phyloP scores from a whole-genome alignment of 768 basidiomycete genomes.

The Scleroderma bovista region DNA sequence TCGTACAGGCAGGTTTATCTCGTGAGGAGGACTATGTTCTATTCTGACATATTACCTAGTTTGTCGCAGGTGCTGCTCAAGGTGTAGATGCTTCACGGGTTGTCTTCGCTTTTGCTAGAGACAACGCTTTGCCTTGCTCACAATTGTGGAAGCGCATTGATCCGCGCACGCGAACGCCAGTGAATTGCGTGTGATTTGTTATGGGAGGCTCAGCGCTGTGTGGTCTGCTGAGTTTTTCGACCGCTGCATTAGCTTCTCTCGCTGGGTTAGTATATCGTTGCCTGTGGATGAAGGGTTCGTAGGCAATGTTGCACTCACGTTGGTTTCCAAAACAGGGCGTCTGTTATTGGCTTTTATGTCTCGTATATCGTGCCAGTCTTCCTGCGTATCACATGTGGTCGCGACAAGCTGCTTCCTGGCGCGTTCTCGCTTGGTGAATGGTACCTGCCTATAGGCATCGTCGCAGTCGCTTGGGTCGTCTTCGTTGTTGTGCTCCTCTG shows the following conservation, averaged over 20 bases:
- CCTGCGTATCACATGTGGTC: slow-evolving; percentile 64
- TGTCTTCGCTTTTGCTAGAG: slow-evolving; percentile 69
- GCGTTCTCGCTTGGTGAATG: slow-evolving; percentile 57
- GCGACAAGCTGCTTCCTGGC: slow-evolving; percentile 51
- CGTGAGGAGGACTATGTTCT: background rate
- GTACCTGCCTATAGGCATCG: slow-evolving; percentile 51
- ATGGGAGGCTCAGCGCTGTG: slow-evolving; percentile 51
- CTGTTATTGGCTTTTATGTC: slow-evolving; percentile 67
- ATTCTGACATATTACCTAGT: slow-evolving; percentile 32
- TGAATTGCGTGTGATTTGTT: slow-evolving; percentile 74
- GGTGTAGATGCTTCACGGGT: slow-evolving; percentile 72
- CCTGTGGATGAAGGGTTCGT: background rate
- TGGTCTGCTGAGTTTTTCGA: slow-evolving; percentile 62
- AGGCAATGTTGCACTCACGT: background rate
- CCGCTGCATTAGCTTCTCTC: slow-evolving; percentile 56
- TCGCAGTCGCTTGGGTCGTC: slow-evolving; percentile 62
- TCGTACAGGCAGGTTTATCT: slow-evolving; percentile 47
- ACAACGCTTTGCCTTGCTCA: slow-evolving; percentile 70
- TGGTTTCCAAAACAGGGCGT: slow-evolving; percentile 38
- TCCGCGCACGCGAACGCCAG: slow-evolving; percentile 55
- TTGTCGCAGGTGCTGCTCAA: slow-evolving; percentile 69
- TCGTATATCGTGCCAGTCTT: slow-evolving; percentile 64
- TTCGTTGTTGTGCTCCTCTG: slow-evolving; percentile 57
- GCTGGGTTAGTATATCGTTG: slow-evolving; percentile 46
- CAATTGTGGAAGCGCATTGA: slow-evolving; percentile 65